Evolutionary conservation across 768 basidiomycete species (phyloP), one percentile per base, ranked within the genome.

Genomic region (Trametes punicea): DNA sequence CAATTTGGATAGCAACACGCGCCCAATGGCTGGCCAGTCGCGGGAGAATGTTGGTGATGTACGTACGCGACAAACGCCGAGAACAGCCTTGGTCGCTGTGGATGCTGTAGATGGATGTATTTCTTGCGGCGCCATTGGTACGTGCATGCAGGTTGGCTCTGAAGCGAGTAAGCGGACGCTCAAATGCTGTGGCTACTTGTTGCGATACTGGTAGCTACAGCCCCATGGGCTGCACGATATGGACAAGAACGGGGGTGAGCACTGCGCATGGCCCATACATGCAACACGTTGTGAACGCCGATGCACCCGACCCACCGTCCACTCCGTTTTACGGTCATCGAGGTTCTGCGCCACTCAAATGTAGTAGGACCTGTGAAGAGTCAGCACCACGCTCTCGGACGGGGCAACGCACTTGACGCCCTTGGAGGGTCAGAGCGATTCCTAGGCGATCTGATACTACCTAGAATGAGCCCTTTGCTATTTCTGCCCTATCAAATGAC

Each of bases 21-120:
- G 46, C 18, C 26, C 5, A 20, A n/a, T 11, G 40, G 31, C 40
- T 56, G 48, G 38, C 21, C 41, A 38, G 39, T 56, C 55, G 55
- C 55, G 55, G 55, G 55, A 56, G 55, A 56, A 56, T 36, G 26
- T 20, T 11, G 25, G 23, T n/a, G 39, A 10, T 26, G 41, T 56
- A 49, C 48, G 48, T 44, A 38, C 29, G 10, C 21, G 39, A 20
- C 16, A n/a, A 18, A 40, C 8, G 29, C 41, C 29, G 30, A 20
- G 54, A 39, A 33, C 36, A 11, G 10, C 31, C 15, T 30, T 23
- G 29, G 16, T 34, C 33, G 21, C 39, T 27, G 21, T 34, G 31
- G 27, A 20, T 21, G 29, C 15, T 36, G 40, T 15, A 41, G 21
- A 42, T 15, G 18, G 5, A 23, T 16, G 8, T 15, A 34, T 31